Percentiles rank a stretch among this genome's conserved stretches.
phyloP scores from a whole-genome alignment of 2,329 filamentous ascomycete species.

The Hansfordia pulvinata region DNA sequence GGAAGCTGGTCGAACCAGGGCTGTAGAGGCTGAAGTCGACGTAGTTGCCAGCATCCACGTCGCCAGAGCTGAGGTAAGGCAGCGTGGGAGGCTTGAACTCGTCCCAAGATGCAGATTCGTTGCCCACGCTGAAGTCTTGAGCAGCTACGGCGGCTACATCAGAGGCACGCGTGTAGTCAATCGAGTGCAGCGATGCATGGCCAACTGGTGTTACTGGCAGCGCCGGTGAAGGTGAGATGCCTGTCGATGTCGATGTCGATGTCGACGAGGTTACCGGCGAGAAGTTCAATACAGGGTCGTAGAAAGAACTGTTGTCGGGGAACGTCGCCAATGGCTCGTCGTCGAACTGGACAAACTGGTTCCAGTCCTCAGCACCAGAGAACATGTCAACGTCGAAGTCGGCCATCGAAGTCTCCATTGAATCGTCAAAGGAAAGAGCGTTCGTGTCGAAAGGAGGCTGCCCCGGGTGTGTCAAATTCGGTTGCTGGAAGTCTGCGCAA shows the following conservation, averaged over 20 bases:
- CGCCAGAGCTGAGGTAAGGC: slow-evolving; percentile 25
- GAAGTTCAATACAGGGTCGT: slow-evolving; percentile 26
- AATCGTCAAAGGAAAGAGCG: slow-evolving; percentile 8
- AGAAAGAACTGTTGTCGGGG: slow-evolving; percentile 31
- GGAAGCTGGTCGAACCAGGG: slow-evolving; percentile 26
- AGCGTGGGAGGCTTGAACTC: too few relatives aligned
- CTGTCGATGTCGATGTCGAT: slow-evolving; percentile 7
- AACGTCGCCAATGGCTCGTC: slow-evolving; percentile 18
- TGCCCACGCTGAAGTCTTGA: slow-evolving; percentile 4
- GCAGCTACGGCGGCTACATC: slow-evolving; percentile 4
- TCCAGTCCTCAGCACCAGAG: slow-evolving; percentile 30
- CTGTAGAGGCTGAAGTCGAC: slow-evolving; percentile 43
- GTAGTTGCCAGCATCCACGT: slow-evolving; percentile 26
- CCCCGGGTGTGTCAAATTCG: too few relatives aligned
- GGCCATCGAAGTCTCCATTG: too few relatives aligned
- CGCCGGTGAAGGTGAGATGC: slow-evolving; percentile 18
- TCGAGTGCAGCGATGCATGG: too few relatives aligned
- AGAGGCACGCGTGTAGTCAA: slow-evolving; percentile 5
- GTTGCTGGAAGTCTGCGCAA: slow-evolving; percentile 5
- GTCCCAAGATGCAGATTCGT: slow-evolving; percentile 7
- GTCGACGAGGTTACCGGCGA: slow-evolving; percentile 18
- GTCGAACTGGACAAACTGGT: slow-evolving; percentile 32
- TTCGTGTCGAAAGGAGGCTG: slow-evolving; percentile 6
- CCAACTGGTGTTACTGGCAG: slow-evolving; percentile 16
- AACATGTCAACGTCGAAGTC: too few relatives aligned